These are phyloP conservation scores for Cryphonectria radicalis DNA, from an alignment of 2,329 filamentous ascomycete species.

Conservation along the genomic window DNA sequence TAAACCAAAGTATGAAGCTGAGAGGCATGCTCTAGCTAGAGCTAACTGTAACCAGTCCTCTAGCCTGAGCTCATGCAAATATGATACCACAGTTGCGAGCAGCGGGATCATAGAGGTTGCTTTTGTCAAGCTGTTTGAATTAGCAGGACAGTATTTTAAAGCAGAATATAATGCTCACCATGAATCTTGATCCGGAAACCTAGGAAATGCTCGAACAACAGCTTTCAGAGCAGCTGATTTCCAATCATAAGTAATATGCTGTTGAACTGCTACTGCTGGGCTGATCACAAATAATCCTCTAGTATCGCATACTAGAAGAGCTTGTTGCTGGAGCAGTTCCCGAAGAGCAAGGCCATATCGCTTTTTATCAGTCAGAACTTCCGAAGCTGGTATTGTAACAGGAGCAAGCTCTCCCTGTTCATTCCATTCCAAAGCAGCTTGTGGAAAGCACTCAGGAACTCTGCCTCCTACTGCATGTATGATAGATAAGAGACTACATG, in stretches of 20 bases:
- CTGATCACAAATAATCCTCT: neutral
- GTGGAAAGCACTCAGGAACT: neutral
- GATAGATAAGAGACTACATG: neutral
- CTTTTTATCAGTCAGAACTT: neutral
- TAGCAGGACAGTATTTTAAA: neutral
- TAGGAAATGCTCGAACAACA: slow-evolving; percentile 3
- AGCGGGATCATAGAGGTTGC: slow-evolving; percentile 2
- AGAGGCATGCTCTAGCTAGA: neutral
- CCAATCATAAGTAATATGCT: neutral
- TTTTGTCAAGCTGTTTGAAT: neutral
- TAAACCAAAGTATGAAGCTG: slow-evolving; percentile 4
- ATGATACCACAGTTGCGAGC: slow-evolving; percentile 1
- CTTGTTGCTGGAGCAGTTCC: neutral
- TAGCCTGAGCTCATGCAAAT: neutral
- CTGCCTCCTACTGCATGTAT: slow-evolving; percentile 5
- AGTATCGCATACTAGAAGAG: neutral
- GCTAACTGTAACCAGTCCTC: neutral
- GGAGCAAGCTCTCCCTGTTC: neutral
- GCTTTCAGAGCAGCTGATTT: slow-evolving; percentile 5
- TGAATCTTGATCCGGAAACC: neutral
- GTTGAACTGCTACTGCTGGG: neutral
- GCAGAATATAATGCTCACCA: neutral
- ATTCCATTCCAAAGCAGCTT: neutral
- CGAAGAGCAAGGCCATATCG: neutral
- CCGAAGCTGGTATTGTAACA: neutral